Evolutionary conservation across 768 basidiomycete species (phyloP), one percentile per base, ranked within the genome.

Genomic region (Krasilnikovozyma curviuscula): DNA sequence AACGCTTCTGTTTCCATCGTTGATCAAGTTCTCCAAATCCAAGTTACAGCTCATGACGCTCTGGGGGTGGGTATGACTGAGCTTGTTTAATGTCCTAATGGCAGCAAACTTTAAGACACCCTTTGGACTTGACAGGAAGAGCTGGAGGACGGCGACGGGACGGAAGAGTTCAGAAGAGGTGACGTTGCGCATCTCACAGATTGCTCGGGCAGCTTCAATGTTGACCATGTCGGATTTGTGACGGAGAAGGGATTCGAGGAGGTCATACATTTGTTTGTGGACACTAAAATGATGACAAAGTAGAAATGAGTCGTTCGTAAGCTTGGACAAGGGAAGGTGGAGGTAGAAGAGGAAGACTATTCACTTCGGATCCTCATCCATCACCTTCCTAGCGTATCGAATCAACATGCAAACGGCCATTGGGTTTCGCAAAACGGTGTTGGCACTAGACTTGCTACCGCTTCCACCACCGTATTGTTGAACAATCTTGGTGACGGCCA

Each of bases 161-260:
- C 85, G 79, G 23, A 78, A 77, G 44, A 97, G 68, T 58, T 97
- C 86, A 5, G 73, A 65, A 7, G 77, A 63, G 24, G 77, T 71
- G 25, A 86, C 80, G 52, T 78, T 76, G 65, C 79, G 82, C 82
- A 91, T 83, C 63, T 95, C 91, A 63, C 89, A 95, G 54, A 98
- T 91, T 7, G 79, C 89, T 37, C 93, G 81, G 3, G 93, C 91
- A 19, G 93, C 93, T 65, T 98, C 93, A 53, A 88, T 83, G 67
- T 97, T 97, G 61, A 98, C 93, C 91, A 95, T 98, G 63, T 98
- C 93, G 57, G 86, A 93, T 71, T 98, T 98, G 68, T 98, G 93
- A 50, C 88, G 77, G 51, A 97, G 69, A 78, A 88, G 89, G 29
- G 82, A 79, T 61, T 97, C 93, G 31, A 97, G 71, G 35, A 93